Evolutionary conservation across 371 early-diverging fungal genomes (phyloP), one percentile per base, ranked within the genome.

Genomic region (Lichtheimia corymbifera): DNA sequence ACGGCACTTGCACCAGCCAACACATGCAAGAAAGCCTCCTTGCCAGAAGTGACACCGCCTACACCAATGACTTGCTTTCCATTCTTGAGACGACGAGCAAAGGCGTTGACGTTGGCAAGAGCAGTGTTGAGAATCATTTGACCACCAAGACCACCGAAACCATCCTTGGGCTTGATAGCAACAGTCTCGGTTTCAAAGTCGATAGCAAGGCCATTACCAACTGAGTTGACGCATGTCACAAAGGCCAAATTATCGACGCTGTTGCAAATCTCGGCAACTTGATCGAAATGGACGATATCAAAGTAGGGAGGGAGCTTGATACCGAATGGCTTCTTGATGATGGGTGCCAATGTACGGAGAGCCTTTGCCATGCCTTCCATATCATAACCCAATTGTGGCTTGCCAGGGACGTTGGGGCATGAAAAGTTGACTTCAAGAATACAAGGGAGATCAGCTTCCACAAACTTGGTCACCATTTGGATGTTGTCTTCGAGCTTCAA

Each of bases 251-350:
- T 71, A 20, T 75, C 81, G 59, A 74, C 72, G 47, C 72, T 69
- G 65, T 77, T 75, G 50, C 75, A 66, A 24, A 81, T 63, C 11
- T 65, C 66, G 58, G 78, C 78, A 42, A 73, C 76, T 40, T 63
- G 62, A 45, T 77, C 78, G 62, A 77, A 81, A 58, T 81, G 81
- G 51, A 77, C 78, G 62, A 77, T 78, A 49, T 81, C 78, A 62
- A 81, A 78, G 59, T 77, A 81, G 61, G 81, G 81, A 18, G 81
- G 78, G 25, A 81, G 59, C 63, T 81, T 81, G 68, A 81, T 74
- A 65, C 81, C 81, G 58, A 80, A 80, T 11, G 80, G 77, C 59
- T 75, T 73, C 50, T 75, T 71, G 61, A 81, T 73, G 3, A 81
- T 58, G 20, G 78, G 81, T 27, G 78, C 76, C 57, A 81, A 67